Conservation (phyloP, 768 basidiomycete species). For the Suillus subluteus region DNA sequence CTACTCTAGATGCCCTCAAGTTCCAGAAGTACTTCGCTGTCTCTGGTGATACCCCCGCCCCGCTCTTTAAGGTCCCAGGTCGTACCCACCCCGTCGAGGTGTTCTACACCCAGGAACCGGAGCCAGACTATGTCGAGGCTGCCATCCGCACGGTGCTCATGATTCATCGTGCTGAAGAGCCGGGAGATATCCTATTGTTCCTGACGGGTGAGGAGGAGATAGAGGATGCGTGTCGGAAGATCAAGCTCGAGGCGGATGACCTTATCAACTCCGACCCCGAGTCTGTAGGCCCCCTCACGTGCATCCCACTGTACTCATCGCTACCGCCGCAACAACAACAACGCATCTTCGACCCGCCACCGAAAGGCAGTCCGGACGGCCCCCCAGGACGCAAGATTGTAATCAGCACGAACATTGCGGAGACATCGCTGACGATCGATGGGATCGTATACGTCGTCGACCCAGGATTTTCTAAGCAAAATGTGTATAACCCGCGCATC, state of each 20-base stretch:
- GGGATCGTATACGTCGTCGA: slow-evolving; percentile 99
- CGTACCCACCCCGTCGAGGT: slow-evolving; percentile 96
- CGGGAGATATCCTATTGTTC: slow-evolving; percentile 92
- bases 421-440: slow-evolving; percentile 96
- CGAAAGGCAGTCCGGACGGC: slow-evolving; percentile 60
- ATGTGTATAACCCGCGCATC: slow-evolving; percentile 97
- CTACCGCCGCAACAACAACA: slow-evolving; percentile 95
- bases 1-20: slow-evolving; percentile 94
- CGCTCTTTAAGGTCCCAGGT: slow-evolving; percentile 89
- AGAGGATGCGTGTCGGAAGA: slow-evolving; percentile 94
- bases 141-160: slow-evolving; percentile 96
- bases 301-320: slow-evolving; percentile 94
- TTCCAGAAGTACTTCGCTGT: slow-evolving; percentile 93
- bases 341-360: slow-evolving; percentile 92
- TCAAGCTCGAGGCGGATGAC: slow-evolving; percentile 90
- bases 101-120: slow-evolving; percentile 92
- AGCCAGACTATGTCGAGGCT: slow-evolving; percentile 96
- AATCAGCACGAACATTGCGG: slow-evolving; percentile 95
- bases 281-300: slow-evolving; percentile 82
- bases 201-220: slow-evolving; percentile 99
- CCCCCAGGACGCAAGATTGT: slow-evolving; percentile 93
- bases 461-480: slow-evolving; percentile 97
- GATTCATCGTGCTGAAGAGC: slow-evolving; percentile 96
- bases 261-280: slow-evolving; percentile 70
- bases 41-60: slow-evolving; percentile 50